These are phyloP conservation scores for Kwoniella dendrophila DNA, from an alignment of 768 basidiomycete species.

Conservation along the genomic window DNA sequence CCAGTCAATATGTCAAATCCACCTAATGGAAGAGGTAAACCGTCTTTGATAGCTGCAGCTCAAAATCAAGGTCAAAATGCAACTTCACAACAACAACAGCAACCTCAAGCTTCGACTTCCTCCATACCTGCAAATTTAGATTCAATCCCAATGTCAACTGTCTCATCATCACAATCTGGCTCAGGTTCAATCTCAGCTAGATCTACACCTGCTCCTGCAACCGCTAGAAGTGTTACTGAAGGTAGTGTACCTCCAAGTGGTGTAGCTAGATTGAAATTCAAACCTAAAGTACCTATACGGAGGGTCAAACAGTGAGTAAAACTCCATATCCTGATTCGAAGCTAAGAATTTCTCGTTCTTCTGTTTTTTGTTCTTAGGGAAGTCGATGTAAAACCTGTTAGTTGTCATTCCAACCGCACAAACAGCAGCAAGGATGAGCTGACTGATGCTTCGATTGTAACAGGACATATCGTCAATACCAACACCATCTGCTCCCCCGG, in stretches of 20 bases:
- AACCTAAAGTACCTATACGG: constrained; percentile 42
- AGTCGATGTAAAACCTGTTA: constrained; percentile 42
- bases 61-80: constrained; percentile 15
- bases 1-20: constrained; percentile 2
- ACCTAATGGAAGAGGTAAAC: constrained; percentile 12
- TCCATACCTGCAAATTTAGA: constrained; percentile 1
- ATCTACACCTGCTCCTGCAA: constrained; percentile 8
- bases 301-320: constrained; percentile 40
- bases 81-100: background rate
- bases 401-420: constrained; percentile 2
- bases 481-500: constrained; percentile 5
- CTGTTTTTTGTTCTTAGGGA: constrained; percentile 30
- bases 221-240: background rate
- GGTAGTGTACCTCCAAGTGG: constrained; percentile 22
- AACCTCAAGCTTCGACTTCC: constrained; percentile 6
- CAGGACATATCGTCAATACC: constrained; percentile 20
- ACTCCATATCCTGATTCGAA: background rate
- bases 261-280: constrained; percentile 46
- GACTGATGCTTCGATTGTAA: background rate
- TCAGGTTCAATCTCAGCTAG: constrained; percentile 13
- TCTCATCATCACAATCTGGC: constrained; percentile 7
- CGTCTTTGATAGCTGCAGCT: constrained; percentile 23
- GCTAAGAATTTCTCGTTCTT: too few relatives aligned
- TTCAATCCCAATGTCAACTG: constrained; percentile 12
- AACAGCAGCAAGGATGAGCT: background rate